Conservation (phyloP, 208 protist species). For the Lotmaria passim region DNA sequence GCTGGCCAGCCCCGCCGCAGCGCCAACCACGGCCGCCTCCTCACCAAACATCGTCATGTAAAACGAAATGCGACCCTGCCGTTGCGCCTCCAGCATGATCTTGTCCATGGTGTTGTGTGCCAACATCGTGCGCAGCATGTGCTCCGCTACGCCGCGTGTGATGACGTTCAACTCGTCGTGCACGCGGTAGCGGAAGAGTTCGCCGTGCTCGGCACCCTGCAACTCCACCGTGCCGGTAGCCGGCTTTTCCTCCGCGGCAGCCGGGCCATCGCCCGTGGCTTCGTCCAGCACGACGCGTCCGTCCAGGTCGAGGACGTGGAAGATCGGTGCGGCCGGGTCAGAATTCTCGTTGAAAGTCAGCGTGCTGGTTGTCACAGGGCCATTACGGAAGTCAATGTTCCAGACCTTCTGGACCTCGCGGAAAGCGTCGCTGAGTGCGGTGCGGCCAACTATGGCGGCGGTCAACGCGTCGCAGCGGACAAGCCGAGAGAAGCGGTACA, state of each 20-base stretch:
- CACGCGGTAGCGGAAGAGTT: constrained; percentile 34
- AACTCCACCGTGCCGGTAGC: background rate
- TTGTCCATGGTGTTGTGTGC: constrained; percentile 91
- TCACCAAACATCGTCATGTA: constrained; percentile 98
- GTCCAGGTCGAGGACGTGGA: constrained; percentile 69
- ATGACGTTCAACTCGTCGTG: constrained; percentile 33
- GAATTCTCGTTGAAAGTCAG: constrained; percentile 55
- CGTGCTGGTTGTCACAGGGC: constrained; percentile 45
- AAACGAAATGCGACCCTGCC: constrained; percentile 97
- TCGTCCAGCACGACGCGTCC: constrained; percentile 38
- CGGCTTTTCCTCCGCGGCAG: constrained; percentile 9
- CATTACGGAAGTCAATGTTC: constrained; percentile 67
- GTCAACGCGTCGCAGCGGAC: constrained; percentile 32
- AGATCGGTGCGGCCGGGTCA: constrained; percentile 50
- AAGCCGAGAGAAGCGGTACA: constrained; percentile 26
- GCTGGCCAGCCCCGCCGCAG: constrained; percentile 86
- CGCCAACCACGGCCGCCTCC: constrained; percentile 92
- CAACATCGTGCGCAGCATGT: constrained; percentile 95
- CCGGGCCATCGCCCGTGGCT: background rate
- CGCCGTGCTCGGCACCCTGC: constrained; percentile 20
- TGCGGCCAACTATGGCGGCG: constrained; percentile 21
- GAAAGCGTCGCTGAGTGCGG: constrained; percentile 46
- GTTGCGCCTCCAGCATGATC: constrained; percentile 93
- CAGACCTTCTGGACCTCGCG: constrained; percentile 57
- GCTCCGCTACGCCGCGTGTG: constrained; percentile 39